These are phyloP conservation scores for Stentor roeselii DNA, from an alignment of 73 alveolate species.

Conservation along the genomic window DNA sequence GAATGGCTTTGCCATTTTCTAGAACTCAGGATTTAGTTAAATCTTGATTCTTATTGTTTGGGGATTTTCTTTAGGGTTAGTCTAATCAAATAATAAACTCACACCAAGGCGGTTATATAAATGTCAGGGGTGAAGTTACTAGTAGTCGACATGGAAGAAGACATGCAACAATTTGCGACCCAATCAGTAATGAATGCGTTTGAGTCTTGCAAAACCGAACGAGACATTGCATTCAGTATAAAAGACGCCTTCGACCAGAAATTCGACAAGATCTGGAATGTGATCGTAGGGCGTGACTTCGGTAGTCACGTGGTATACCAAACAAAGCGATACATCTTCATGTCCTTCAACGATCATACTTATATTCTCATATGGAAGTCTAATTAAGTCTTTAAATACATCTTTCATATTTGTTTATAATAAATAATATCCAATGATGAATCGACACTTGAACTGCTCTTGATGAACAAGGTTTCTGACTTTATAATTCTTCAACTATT, in stretches of 20 bases:
- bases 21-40: too few species aligned
- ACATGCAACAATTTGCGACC: constrained; percentile 23
- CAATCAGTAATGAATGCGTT: constrained; percentile 15
- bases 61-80: too few species aligned
- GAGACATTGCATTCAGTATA: constrained; percentile 19
- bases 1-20: too few species aligned
- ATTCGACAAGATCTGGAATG: constrained; percentile 44
- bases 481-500: too few species aligned
- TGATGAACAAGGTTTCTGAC: too few species aligned
- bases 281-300: constrained; percentile 64
- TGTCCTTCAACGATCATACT: constrained; percentile 49
- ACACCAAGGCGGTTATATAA: constrained; percentile 11
- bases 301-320: constrained; percentile 72
- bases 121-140: constrained; percentile 7
- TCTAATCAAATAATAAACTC: too few species aligned
- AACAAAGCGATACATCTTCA: constrained; percentile 56
- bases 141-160: constrained; percentile 30
- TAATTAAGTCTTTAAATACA: too few species aligned
- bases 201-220: constrained; percentile 21
- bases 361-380: constrained; percentile 67
- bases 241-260: constrained; percentile 21
- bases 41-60: too few species aligned
- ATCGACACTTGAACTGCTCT: too few species aligned
- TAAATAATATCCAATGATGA: too few species aligned
- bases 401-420: too few species aligned